Base-by-base conservation (phyloP, 306 rosid genomes). In the Acacia confusa region DNA sequence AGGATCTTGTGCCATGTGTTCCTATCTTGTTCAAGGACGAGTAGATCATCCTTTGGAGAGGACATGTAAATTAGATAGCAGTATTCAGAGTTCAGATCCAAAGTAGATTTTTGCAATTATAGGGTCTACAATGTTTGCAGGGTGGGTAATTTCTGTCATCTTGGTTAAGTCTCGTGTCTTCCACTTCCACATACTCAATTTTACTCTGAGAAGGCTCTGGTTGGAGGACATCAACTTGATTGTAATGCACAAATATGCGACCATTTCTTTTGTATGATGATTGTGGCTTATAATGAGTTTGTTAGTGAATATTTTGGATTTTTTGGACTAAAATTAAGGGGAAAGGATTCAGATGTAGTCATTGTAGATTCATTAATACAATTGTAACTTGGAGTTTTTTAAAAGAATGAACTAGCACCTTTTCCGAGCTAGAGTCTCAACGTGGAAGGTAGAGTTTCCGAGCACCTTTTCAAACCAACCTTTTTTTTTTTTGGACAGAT, bases 21-120 rank as follows among this genome's bases (percentile, higher is more conserved):
- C n/a, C n/a, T n/a, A 84, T 95, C 87, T 67, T 95, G 84, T 89
- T 95, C 89, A 92, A 95, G 88, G 94, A 92, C 53, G 97, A 89
- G 84, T 97, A 93, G 87, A 88, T 95, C 74, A 88, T 95, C 82
- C 90, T 95, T 44, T 95, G 99, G 97, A 87, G 93, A 87, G 97
- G 99, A 60, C 87, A 88, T 72, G 75, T 36, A 53, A 84, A 83
- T 47, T 81, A 76, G 73, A 20, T 79, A 76, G 52, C 85, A 76
- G 63, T 24, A 14, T 25, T 10, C 84, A 76, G 63, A 45, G 64
- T 76, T 78, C 82, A 52, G 72, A 84, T 28, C 20, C 55, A 45
- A 69, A 80, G 87, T 27, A 71, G 78, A 67, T 63, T 36, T 13
- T 64, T 52, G 53, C 53, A 68, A 41, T 11, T 47, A 44, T 13